Evolutionary conservation across 1,139 yeast genomes (phyloP), one percentile per base, ranked within the genome.

Genomic region (Lodderomyces parapsilosis): DNA sequence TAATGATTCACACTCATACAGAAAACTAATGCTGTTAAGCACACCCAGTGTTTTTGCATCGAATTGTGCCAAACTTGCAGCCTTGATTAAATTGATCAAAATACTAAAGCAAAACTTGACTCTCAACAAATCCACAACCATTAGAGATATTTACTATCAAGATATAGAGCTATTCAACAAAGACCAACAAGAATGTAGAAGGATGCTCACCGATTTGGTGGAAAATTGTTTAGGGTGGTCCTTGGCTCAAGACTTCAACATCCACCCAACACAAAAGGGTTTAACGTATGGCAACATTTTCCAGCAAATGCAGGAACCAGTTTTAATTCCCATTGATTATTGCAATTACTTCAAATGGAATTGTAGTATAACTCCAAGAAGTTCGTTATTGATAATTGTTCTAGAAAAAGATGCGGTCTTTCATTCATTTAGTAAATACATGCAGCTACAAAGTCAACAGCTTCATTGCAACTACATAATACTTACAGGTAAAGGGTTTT

Each of bases 401-500:
- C 63, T 86, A 13, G 95, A 86, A 58, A 86, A 86, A 53, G 94
- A 85, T 46, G 81, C 80, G 1, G 62, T 74, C 0, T 70, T 71
- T 55, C 64, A 62, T 39, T 59, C 68, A 1, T 55, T 75, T 38
- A 64, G 65, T 42, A 49, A 51, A 32, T 33, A 13, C 25, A 33
- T 20, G n/a, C n/a, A 9, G 36, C 19, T 19, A 33, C 24, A 5
- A 27, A 11, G 17, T n/a, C 14, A 3, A 11, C 33, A 27, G 40
- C 52, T 35, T 17, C 50, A 28, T 22, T 25, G 27, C 14, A 31
- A 45, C 24, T 48, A 51, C 24, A 50, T 80, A 4, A 51, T 80
- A 0, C 55, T 83, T 1, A 80, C 84, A 0, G 91, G 88, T 0
- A 81, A 81, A 57, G 94, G 94, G 4, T 84, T 69, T 50, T 91